phyloP scores from a whole-genome alignment of 768 basidiomycete species.

The Pulveroboletus sp. region DNA sequence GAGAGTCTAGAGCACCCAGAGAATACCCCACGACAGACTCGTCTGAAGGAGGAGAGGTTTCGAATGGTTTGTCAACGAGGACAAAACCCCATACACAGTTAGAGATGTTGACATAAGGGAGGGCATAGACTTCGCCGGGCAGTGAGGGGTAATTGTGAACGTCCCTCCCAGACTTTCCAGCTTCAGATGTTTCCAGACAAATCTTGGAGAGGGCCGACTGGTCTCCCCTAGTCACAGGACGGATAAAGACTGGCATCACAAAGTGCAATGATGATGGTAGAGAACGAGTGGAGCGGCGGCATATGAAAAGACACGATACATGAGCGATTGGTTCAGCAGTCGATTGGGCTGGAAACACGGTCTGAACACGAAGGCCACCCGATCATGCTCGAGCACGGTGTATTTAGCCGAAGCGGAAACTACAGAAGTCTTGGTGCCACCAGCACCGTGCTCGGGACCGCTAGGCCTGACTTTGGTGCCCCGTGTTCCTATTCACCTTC shows the following conservation, averaged over 20 bases:
- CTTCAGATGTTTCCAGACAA: slow-evolving; percentile 71
- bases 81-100: slow-evolving; percentile 68
- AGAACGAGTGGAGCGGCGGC: too few relatives aligned
- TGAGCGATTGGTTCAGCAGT: background rate
- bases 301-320: background rate
- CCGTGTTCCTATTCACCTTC: slow-evolving; percentile 15
- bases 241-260: slow-evolving; percentile 44
- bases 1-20: slow-evolving; percentile 64
- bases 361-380: too few relatives aligned
- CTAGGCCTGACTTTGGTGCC: background rate
- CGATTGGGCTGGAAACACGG: too few relatives aligned
- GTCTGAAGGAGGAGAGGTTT: slow-evolving; percentile 25
- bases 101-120: slow-evolving; percentile 70
- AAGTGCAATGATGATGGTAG: background rate
- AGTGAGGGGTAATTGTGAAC: slow-evolving; percentile 62
- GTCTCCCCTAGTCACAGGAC: slow-evolving; percentile 53
- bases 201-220: slow-evolving; percentile 58
- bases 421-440: background rate
- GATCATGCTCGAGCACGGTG: slow-evolving; percentile 15
- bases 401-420: slow-evolving; percentile 15
- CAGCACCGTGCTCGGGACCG: background rate
- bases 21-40: slow-evolving; percentile 64
- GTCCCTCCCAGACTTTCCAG: slow-evolving; percentile 60
- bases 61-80: slow-evolving; percentile 45
- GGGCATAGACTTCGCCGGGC: slow-evolving; percentile 67